Conservation (phyloP, 2,329 filamentous ascomycete genomes). For the Pyrenochaeta sp. region DNA sequence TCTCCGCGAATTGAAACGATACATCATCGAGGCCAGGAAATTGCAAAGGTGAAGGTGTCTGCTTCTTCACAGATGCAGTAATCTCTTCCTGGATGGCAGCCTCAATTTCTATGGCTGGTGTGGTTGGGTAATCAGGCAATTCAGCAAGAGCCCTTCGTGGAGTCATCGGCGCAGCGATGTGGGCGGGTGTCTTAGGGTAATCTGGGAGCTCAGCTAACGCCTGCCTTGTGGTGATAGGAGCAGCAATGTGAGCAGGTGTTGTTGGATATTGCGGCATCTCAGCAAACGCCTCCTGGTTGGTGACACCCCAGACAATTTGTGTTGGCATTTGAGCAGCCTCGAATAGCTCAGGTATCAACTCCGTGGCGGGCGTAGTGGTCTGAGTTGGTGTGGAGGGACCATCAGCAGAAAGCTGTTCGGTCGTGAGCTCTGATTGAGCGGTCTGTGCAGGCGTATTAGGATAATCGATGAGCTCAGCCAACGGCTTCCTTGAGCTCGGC, state of each 20-base stretch:
- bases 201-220: constrained; percentile 1
- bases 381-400: background rate
- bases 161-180: constrained; percentile 26
- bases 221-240: constrained; percentile 17
- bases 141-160: constrained; percentile 24
- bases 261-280: constrained; percentile 5
- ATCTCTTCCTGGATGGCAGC: constrained; percentile 37
- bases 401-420: background rate
- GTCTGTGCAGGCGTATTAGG: constrained; percentile 27
- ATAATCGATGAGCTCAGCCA: constrained; percentile 20
- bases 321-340: background rate
- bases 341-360: background rate
- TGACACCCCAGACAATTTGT: background rate
- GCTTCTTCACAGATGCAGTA: constrained; percentile 35
- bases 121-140: constrained; percentile 31
- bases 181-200: constrained; percentile 20
- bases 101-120: constrained; percentile 33
- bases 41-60: constrained; percentile 29
- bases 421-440: background rate
- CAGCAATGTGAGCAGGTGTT: constrained; percentile 17
- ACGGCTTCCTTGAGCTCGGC: constrained; percentile 11
- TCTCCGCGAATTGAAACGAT: constrained; percentile 25
- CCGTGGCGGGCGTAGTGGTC: background rate
- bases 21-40: constrained; percentile 16
- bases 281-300: constrained; percentile 7